phyloP scores from a whole-genome alignment of 306 rosid genomes.

The Fragaria ananassa region DNA sequence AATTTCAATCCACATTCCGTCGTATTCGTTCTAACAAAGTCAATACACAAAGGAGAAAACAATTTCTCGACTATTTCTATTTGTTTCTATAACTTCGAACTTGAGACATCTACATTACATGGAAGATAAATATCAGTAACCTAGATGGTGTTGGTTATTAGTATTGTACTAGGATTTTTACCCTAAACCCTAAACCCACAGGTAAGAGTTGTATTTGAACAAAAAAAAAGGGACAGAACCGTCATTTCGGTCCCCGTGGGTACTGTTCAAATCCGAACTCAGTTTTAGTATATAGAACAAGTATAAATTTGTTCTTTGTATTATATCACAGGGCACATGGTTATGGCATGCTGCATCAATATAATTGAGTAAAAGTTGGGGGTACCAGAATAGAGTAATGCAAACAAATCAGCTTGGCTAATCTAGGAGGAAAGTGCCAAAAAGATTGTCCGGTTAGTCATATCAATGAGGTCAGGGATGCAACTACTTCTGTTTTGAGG shows the following conservation, averaged over 20 bases:
- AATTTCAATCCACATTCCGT: not conserved
- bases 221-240: too few relatives aligned
- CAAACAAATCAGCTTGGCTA: slow-evolving; percentile 31
- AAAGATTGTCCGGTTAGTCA: slow-evolving; percentile 37
- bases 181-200: too few relatives aligned
- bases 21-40: not conserved
- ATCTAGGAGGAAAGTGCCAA: slow-evolving; percentile 38
- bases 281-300: too few relatives aligned
- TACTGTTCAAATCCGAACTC: too few relatives aligned
- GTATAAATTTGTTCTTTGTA: not conserved
- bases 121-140: not conserved
- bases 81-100: not conserved
- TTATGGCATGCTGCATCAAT: not conserved
- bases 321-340: not conserved
- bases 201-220: too few relatives aligned
- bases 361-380: slow-evolving; percentile 8
- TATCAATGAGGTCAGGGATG: slow-evolving; percentile 43
- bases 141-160: too few relatives aligned
- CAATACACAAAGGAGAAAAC: not conserved
- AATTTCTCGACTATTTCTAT: not conserved
- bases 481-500: slow-evolving; percentile 30
- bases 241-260: too few relatives aligned
- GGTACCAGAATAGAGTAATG: slow-evolving; percentile 18
- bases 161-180: not conserved
- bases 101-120: not conserved